A percentile compares a stretch with the other conserved stretches of the same genome.
phyloP scores from a whole-genome alignment of 331 rosid species.

The Saraca asoca region DNA sequence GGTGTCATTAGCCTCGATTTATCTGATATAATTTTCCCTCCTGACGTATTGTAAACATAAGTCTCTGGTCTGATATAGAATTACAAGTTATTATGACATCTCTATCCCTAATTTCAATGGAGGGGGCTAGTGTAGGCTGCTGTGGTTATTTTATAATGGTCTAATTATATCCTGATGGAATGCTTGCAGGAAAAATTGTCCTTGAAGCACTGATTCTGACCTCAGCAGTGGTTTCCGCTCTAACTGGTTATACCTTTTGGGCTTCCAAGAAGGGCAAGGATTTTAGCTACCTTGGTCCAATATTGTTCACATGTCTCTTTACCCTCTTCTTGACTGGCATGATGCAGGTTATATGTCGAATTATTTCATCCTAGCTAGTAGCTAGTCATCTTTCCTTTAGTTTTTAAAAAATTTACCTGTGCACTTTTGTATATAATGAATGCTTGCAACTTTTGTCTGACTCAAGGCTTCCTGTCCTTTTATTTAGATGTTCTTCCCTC shows the following conservation, averaged over 20 bases:
- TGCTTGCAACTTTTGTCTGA: slow-evolving; percentile 29
- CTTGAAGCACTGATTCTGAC: slow-evolving; percentile 92
- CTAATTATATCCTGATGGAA: slow-evolving; percentile 8
- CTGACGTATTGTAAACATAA: too few species aligned
- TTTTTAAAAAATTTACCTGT: background rate
- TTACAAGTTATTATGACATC: too few species aligned
- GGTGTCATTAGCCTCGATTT: background rate
- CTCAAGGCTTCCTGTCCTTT: slow-evolving; percentile 23
- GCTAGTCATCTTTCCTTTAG: background rate
- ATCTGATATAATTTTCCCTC: too few species aligned
- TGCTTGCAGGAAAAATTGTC: slow-evolving; percentile 74
- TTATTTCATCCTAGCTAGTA: background rate
- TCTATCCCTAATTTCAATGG: too few species aligned
- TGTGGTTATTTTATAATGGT: background rate
- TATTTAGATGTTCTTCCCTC: slow-evolving; percentile 80
- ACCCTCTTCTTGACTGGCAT: slow-evolving; percentile 66
- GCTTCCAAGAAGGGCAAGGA: slow-evolving; percentile 99
- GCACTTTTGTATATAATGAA: background rate
- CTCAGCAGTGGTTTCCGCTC: slow-evolving; percentile 76
- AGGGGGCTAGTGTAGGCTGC: too few species aligned
- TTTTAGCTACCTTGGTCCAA: slow-evolving; percentile 90
- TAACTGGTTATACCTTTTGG: slow-evolving; percentile 91
- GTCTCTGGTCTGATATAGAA: background rate
- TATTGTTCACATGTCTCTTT: slow-evolving; percentile 74
- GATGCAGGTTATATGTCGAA: slow-evolving; percentile 66